Evolutionary conservation across 345 rosid genomes (phyloP), one percentile per base, ranked within the genome.

Genomic region (Ceriops tagal): DNA sequence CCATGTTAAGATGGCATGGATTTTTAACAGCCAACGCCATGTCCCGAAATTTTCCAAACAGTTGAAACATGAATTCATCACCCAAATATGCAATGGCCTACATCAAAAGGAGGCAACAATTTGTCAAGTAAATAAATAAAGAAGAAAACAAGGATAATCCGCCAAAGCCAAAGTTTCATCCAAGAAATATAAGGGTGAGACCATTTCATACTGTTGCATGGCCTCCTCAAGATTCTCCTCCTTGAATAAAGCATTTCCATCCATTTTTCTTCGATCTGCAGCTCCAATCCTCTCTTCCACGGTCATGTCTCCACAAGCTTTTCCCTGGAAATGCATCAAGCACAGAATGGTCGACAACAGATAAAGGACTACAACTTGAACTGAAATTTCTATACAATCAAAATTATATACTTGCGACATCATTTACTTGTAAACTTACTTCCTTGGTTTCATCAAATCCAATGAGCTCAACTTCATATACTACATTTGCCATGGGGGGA

Each of bases 141-240:
- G 7, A 3, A 62, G 9, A 58, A 19, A 19, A 11, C 8, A 34
- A 53, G 61, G 59, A 6, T 20, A 22, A 73, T n/a, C 28, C 2
- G 13, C 31, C 20, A 22, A 66, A 28, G 28, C 22, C 61, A 26
- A 24, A 60, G 24, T n/a, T 26, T 21, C 39, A 59, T 30, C 58
- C 39, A 74, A 73, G 78, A 82, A 76, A 71, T 58, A 61, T 5
- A 57, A 75, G 80, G 65, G 62, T 22, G 46, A 80, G 78, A 91
- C 98, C 97, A 92, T 93, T 84, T 93, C 98, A 89, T 93, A 93
- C 71, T 93, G 97, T 70, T 88, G 97, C 89, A 89, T 86, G 73
- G 98, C 98, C 83, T 92, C 97, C 81, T 91, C 97, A 49, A 89
- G 74, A 81, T 91, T 89, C 34, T 83, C 95, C 51, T 86, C 96